Evolutionary conservation across 352 stramenopile genomes (phyloP), one percentile per base, ranked within the genome.

Genomic region (Phytopythium cucurbitacearum): DNA sequence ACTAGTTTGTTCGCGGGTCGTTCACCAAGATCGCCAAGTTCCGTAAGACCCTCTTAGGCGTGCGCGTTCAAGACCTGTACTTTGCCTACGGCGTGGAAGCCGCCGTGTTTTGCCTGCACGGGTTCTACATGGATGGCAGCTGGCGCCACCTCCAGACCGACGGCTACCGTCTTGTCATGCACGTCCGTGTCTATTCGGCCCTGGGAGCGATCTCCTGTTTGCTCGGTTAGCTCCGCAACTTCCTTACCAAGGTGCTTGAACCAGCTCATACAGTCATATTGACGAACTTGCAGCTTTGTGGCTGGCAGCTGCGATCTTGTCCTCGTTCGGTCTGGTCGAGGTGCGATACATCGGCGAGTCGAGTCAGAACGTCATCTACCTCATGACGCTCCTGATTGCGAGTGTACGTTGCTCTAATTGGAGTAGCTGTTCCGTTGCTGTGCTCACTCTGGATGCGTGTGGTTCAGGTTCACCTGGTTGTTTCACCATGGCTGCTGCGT

Each of bases 81-180:
- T 89, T 87, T 40, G 57, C 89, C 21, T 86, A 91, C 45, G 74
- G 66, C 9, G 64, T 53, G 28, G 56, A 64, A 3, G 73, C 73
- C 0, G 13, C 83, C 35, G 28, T 76, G 0, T 86, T 86, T 45
- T 78, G 72, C 45, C 55, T 88, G 33, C 62, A 91, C 44, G 83
- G 76, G 12, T 85, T 89, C 37, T 87, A 91, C 53, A 64, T 92
- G 37, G 73, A 89, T 38, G 59, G 65, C 44, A 78, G 76, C 32
- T 90, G 80, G 82, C 33, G 48, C 12, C 71, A 67, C 16, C 55
- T 89, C 43, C 67, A 86, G 33, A 46, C 69, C 40, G 80, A 89
- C 48, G 82, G 82, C 35, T 89, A 80, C 47, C 67, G 53, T 1
- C 64, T 89, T 38, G 74, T 92, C 11, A 66, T 91, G 76, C 80